Evolutionary conservation across 164 flowering plant genomes (phyloP).

Genomic region (Houttuynia cordata): DNA sequence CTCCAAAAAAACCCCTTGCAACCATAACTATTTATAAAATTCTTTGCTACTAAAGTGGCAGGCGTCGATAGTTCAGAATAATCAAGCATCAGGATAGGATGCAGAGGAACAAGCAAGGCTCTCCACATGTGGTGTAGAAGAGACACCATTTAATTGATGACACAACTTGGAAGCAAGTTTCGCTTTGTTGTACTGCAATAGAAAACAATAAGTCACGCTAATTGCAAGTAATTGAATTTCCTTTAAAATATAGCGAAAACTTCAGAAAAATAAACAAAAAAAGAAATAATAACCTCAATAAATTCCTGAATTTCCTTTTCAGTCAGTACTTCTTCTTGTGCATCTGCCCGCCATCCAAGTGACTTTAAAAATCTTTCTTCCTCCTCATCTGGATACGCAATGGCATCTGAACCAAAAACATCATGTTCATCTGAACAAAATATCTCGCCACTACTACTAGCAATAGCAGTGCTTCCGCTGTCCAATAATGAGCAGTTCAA

Average conservation of each 20-base stretch:
- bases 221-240: not conserved
- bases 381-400: conserved; percentile 45
- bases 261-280: not conserved
- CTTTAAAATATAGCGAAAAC: not conserved
- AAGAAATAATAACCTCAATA: conserved; percentile 28
- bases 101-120: conserved; percentile 20
- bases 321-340: conserved; percentile 74
- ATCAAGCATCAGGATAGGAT: conserved; percentile 34
- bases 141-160: conserved; percentile 19
- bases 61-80: conserved; percentile 1
- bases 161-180: conserved; percentile 24
- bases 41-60: conserved; percentile 3
- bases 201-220: not conserved
- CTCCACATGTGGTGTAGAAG: conserved; percentile 14
- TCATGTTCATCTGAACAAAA: conserved; percentile 9
- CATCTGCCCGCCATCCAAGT: conserved; percentile 89
- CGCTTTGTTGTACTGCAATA: conserved; percentile 37
- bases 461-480: conserved; percentile 13
- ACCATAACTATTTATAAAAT: conserved; percentile 6
- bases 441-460: conserved; percentile 28
- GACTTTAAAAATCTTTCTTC: conserved; percentile 74
- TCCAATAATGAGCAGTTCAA: conserved; percentile 15
- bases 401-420: conserved; percentile 7
- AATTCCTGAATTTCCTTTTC: conserved; percentile 82
- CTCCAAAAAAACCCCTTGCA: conserved; percentile 10